A percentile compares a stretch with the other conserved stretches of the same genome.
Conservation (phyloP, 306 rosid genomes). For the Glycine tomentella region DNA sequence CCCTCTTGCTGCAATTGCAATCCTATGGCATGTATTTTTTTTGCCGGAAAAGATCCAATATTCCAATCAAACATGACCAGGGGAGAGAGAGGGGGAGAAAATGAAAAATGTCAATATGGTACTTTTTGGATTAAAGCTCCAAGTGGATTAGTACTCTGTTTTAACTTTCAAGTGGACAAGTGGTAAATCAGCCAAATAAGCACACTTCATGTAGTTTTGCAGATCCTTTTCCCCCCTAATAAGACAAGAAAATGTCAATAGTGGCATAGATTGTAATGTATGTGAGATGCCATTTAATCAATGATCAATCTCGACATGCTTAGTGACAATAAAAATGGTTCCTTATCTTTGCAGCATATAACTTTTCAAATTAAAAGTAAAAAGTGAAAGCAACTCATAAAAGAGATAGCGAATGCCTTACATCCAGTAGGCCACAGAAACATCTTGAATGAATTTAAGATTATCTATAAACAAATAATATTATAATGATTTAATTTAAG, state of each 20-base stretch:
- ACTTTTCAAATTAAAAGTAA: constrained; percentile 22
- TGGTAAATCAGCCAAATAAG: constrained; percentile 19
- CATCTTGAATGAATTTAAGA: background rate
- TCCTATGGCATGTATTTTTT: constrained; percentile 13
- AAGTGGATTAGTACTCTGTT: background rate
- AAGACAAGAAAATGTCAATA: background rate
- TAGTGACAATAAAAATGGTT: constrained; percentile 18
- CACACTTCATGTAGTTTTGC: background rate
- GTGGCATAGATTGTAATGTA: constrained; percentile 24
- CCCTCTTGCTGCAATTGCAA: background rate
- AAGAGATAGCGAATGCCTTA: constrained; percentile 23
- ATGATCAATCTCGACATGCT: constrained; percentile 6
- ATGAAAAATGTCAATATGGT: background rate
- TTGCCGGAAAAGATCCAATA: constrained; percentile 19
- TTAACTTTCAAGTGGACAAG: constrained; percentile 24
- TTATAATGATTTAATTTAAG: background rate
- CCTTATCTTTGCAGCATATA: constrained; percentile 41
- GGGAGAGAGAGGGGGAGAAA: too few relatives aligned
- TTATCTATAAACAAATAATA: background rate
- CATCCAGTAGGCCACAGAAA: background rate
- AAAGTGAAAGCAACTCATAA: constrained; percentile 11
- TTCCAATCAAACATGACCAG: constrained; percentile 1
- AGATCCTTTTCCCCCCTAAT: background rate
- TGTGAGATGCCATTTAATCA: constrained; percentile 21
- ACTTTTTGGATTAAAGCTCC: constrained; percentile 18